phyloP scores from a whole-genome alignment of 169 alveolate genomes.

The Plasmodium chabaudi region DNA sequence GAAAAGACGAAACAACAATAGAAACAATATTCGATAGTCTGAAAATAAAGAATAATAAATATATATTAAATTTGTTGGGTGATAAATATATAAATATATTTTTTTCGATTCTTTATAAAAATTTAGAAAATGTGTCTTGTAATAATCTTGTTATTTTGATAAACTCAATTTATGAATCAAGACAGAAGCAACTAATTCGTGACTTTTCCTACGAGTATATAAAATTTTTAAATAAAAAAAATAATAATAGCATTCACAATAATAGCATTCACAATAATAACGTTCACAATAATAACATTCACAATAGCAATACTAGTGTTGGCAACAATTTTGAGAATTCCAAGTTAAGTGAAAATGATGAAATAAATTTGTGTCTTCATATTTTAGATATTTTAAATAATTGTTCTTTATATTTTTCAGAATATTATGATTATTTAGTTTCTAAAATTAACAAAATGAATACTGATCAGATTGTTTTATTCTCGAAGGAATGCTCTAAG shows the following conservation, averaged over 20 bases:
- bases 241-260: background rate
- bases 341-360: background rate
- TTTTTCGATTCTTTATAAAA: background rate
- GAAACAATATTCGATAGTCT: background rate
- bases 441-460: conserved; percentile 12
- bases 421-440: conserved; percentile 40
- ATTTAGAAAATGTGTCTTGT: background rate
- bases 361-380: conserved; percentile 27
- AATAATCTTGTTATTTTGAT: conserved; percentile 3
- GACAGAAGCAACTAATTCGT: conserved; percentile 29
- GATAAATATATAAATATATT: conserved; percentile 15
- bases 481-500: conserved; percentile 24
- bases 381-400: conserved; percentile 16
- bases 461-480: conserved; percentile 9
- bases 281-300: background rate
- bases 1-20: background rate
- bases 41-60: background rate
- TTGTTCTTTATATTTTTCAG: conserved; percentile 29
- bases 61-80: conserved; percentile 3
- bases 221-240: conserved; percentile 2
- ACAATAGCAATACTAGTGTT: background rate
- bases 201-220: conserved; percentile 46
- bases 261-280: background rate
- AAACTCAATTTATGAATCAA: background rate
- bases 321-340: background rate